Evolutionary conservation across 441 rosid species (phyloP), one percentile per base, ranked within the genome.

Genomic region (Populus hybrid): DNA sequence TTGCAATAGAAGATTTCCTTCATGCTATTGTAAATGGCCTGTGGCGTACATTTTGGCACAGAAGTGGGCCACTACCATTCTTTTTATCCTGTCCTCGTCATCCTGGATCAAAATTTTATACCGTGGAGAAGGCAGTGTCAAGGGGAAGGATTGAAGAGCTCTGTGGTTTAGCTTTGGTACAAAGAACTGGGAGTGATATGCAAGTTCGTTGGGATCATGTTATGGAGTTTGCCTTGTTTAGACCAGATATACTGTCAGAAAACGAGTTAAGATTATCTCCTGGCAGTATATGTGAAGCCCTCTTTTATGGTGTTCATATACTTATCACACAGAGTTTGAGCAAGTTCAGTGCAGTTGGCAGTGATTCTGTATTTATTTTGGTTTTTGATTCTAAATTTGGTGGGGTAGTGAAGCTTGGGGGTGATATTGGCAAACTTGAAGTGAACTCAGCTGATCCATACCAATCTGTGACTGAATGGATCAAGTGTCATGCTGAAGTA

Each of bases 21-120:
- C 89, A 87, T 76, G 84, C 89, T 64, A 66, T 80, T 73, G 77
- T 84, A 46, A 82, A 73, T 68, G 88, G 93, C 40, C 79, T 91
- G 67, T 91, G 95, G 93, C 90, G 84, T 68, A 88, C 91, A 63
- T 91, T 89, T 85, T 91, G 93, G 95, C 86, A 16, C 81, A 86
- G 81, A 82, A 83, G 86, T 36, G 87, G 86, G 61, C 88, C 90
- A 3, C 24, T 83, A 76, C 93, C 93, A 8, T 88, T 86, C 81
- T 81, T 77, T 76, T 63, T 91, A 72, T 82, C 89, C 23, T 87
- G 90, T 77, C 84, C 85, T 64, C 82, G 81, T 59, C 81, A 77
- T 77, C 86, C 88, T 64, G 87, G 90, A 74, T 89, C 90, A 67
- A 91, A 85, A 79, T 88, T 91, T 76, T 88, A 87, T 70, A 54